Evolutionary conservation across 192 early-diverging fungal genomes (phyloP).

Genomic region (Rhizophagus clarus): DNA sequence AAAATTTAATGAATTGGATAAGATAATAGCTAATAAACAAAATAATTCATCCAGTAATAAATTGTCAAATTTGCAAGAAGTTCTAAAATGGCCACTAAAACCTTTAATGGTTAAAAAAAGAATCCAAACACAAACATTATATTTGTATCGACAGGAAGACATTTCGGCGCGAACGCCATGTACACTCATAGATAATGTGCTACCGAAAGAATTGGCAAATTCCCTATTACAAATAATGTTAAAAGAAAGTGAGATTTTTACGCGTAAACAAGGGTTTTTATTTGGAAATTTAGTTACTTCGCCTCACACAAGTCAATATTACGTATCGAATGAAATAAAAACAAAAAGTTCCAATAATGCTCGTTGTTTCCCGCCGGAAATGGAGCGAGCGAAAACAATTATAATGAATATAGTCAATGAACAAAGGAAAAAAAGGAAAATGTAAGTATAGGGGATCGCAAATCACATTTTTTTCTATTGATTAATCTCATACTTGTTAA

Average conservation of each 20-base stretch:
- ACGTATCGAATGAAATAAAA: slow-evolving; percentile 34
- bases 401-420: slow-evolving; percentile 41
- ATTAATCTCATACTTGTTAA: no score
- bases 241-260: slow-evolving; percentile 41
- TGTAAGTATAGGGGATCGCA: not conserved
- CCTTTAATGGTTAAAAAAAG: not conserved
- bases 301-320: slow-evolving; percentile 39
- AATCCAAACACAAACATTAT: not conserved
- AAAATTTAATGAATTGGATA: not conserved
- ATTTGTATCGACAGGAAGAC: slow-evolving; percentile 37
- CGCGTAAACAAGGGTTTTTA: slow-evolving; percentile 44
- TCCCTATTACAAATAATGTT: slow-evolving; percentile 38
- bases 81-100: not conserved
- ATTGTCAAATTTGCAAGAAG: not conserved
- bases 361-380: slow-evolving; percentile 38
- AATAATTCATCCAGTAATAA: no score
- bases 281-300: slow-evolving; percentile 45
- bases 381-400: slow-evolving; percentile 40
- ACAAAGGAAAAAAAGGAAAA: slow-evolving; percentile 30
- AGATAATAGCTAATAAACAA: no score
- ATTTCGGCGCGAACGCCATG: slow-evolving; percentile 38
- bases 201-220: slow-evolving; percentile 38
- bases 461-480: no score
- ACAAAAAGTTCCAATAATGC: slow-evolving; percentile 29
- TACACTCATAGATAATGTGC: slow-evolving; percentile 37